Evolutionary conservation across 2,329 filamentous ascomycete genomes (phyloP).

Genomic region (Penicillium sp.): DNA sequence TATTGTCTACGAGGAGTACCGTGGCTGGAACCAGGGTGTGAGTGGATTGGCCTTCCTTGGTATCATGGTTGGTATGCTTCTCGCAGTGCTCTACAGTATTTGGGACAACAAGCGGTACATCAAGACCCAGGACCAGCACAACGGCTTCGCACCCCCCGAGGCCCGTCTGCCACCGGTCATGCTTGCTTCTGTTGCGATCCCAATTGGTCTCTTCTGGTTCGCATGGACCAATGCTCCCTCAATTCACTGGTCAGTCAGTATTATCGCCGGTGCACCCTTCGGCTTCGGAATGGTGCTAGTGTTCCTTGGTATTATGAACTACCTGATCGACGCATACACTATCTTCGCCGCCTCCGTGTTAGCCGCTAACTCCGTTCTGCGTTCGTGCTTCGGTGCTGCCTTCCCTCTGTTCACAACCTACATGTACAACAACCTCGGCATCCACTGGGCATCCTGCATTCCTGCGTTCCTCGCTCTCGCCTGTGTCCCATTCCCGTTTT

Average conservation of each 20-base stretch:
- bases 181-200: slow-evolving; percentile 26
- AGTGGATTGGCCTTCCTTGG: slow-evolving; percentile 30
- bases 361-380: slow-evolving; percentile 26
- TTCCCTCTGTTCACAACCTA: slow-evolving; percentile 30
- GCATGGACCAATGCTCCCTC: slow-evolving; percentile 32
- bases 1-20: slow-evolving; percentile 29
- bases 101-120: slow-evolving; percentile 30
- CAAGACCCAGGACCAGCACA: slow-evolving; percentile 14
- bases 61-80: slow-evolving; percentile 33
- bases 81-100: slow-evolving; percentile 23
- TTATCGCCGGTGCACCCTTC: slow-evolving; percentile 25
- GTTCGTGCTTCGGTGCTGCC: slow-evolving; percentile 26
- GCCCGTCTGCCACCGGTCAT: slow-evolving; percentile 29
- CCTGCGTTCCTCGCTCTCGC: slow-evolving; percentile 27
- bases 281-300: slow-evolving; percentile 28
- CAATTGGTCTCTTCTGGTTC: slow-evolving; percentile 34
- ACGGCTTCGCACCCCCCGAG: slow-evolving; percentile 27
- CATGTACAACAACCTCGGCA: slow-evolving; percentile 26
- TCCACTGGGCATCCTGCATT: slow-evolving; percentile 28
- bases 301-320: slow-evolving; percentile 28
- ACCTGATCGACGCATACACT: slow-evolving; percentile 28
- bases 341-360: slow-evolving; percentile 28
- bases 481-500: slow-evolving; percentile 27
- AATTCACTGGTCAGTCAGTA: slow-evolving; percentile 26
- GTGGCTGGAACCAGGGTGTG: slow-evolving; percentile 31